Evolutionary conservation across 805 yeast genomes (phyloP), one percentile per base, ranked within the genome.

Genomic region (Wickerhamiella domercqiae): DNA sequence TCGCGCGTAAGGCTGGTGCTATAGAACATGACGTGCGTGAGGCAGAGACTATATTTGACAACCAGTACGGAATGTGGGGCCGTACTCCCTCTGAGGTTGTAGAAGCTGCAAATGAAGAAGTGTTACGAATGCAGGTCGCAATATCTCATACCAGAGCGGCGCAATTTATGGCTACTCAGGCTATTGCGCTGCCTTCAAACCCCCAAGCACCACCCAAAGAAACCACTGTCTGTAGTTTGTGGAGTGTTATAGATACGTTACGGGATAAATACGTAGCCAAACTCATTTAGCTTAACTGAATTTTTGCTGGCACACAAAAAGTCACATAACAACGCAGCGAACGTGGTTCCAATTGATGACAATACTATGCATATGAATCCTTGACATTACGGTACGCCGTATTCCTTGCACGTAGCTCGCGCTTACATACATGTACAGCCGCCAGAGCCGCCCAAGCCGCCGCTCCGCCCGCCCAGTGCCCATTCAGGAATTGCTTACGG

Each of bases 41-140:
- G 9, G 20, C 20, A 7, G 21, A 17, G 7, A 21, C 20, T 7
- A 24, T 9, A 9, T 9, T 24, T 24, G 26, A 24, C 11, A 7
- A 7, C 20, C 21, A 30, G 33, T 30, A 30, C n/a, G 33, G 21
- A 6, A 14, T 17, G n/a, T 30, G 21, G 20, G 33, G 33, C 20
- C 20, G 21, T 7, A 30, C 33, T 6, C 21, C 33, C 5, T 20
- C 16, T 13, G 21, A 30, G 21, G 21, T 30, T n/a, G 7, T 20
- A 6, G 33, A 13, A 13, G 21, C 5, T 6, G 33, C 33, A 7
- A 7, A 7, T 7, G 21, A 30, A 6, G 18, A 30, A 16, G n/a
- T n/a, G n/a, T n/a, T 24, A 24, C 13, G 9, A 24, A 24, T 24
- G 11, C 11, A 9, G 11, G 26, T 24, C 13, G 11, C 26, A 9